Evolutionary conservation across 164 flowering plant genomes (phyloP).

Genomic region (Aristolochia californica): DNA sequence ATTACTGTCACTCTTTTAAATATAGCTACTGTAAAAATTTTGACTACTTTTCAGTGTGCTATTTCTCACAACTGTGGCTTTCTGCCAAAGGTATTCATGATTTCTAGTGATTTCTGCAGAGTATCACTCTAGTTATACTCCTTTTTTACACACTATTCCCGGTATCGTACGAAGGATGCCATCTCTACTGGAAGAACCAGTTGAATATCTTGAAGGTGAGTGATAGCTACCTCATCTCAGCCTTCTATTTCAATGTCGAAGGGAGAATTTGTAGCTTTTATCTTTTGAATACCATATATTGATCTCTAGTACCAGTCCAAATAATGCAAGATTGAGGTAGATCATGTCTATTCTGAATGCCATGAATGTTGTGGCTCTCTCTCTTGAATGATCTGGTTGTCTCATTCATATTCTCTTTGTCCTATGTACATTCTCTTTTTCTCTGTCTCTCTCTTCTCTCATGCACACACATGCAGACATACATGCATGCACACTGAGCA

Average conservation of each 20-base stretch:
- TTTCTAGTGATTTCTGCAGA: slow-evolving; percentile 22
- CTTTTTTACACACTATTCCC: slow-evolving; percentile 58
- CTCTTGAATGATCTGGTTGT: too few species aligned
- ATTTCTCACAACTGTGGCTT: background rate
- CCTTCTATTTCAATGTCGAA: background rate
- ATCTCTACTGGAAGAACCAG: slow-evolving; percentile 48
- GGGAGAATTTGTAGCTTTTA: background rate
- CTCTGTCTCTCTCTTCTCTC: too few species aligned
- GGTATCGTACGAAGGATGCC: slow-evolving; percentile 60
- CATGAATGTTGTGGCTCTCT: too few species aligned
- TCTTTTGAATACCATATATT: background rate
- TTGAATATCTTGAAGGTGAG: slow-evolving; percentile 63
- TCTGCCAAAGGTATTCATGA: too few species aligned
- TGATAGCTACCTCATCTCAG: background rate
- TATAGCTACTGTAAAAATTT: background rate
- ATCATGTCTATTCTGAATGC: too few species aligned
- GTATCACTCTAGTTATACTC: slow-evolving; percentile 52
- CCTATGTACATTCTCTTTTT: too few species aligned
- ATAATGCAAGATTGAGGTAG: too few species aligned
- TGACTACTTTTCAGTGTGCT: background rate
- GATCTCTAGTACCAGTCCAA: too few species aligned
- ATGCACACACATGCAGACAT: too few species aligned
- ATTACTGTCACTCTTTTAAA: too few species aligned
- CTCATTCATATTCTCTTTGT: too few species aligned
- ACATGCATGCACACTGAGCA: too few species aligned